These are phyloP conservation scores for Sordariomycetes sp. DNA, from an alignment of 2,329 filamentous ascomycete species.

Conservation along the genomic window DNA sequence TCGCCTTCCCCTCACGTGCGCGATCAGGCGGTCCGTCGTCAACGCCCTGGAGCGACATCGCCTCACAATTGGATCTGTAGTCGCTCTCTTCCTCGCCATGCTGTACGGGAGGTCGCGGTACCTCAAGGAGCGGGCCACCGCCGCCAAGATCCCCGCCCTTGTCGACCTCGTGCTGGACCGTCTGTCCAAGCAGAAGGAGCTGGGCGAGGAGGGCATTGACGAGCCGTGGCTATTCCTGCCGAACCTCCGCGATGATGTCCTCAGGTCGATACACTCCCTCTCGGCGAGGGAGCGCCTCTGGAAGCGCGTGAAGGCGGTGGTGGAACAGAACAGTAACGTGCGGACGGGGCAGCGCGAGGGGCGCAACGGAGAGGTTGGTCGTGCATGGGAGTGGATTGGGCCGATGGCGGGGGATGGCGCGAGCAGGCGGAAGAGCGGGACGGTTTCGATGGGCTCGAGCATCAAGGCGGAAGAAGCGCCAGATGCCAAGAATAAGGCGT, in stretches of 20 bases:
- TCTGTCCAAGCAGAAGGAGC: constrained; percentile 68
- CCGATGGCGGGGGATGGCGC: constrained; percentile 31
- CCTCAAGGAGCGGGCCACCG: constrained; percentile 48
- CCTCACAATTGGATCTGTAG: constrained; percentile 63
- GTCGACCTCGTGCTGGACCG: constrained; percentile 77
- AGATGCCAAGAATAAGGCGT: constrained; percentile 6
- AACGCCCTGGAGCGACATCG: constrained; percentile 77
- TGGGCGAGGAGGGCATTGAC: constrained; percentile 53
- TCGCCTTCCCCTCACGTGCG: constrained; percentile 75
- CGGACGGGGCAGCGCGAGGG: constrained; percentile 59
- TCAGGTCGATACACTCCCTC: constrained; percentile 68
- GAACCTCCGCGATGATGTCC: constrained; percentile 81
- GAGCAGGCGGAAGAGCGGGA: constrained; percentile 34
- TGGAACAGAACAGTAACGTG: constrained; percentile 91
- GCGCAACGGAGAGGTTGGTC: constrained; percentile 48
- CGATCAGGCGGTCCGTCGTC: constrained; percentile 64
- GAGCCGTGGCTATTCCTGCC: constrained; percentile 79
- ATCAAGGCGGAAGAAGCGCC: constrained; percentile 18
- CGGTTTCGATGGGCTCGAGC: constrained; percentile 32
- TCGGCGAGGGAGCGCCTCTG: constrained; percentile 69
- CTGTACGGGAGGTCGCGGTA: constrained; percentile 54
- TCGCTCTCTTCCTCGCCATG: constrained; percentile 30
- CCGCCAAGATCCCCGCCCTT: constrained; percentile 64
- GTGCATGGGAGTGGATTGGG: constrained; percentile 60
- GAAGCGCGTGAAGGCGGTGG: constrained; percentile 68